These are phyloP conservation scores for Pterocarpus santalinus DNA, from an alignment of 306 rosid genomes.

Conservation along the genomic window DNA sequence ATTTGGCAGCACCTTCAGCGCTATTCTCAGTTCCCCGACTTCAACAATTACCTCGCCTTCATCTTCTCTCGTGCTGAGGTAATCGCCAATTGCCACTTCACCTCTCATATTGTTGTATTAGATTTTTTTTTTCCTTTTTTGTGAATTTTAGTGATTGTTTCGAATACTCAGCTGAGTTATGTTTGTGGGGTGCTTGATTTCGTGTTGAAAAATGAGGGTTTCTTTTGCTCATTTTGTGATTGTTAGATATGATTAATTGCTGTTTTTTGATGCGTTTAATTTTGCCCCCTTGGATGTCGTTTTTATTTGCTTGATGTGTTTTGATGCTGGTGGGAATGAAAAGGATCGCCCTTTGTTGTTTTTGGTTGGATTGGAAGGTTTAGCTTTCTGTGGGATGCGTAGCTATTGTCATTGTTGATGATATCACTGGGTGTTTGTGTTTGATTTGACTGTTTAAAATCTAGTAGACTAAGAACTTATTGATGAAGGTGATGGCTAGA, in stretches of 20 bases:
- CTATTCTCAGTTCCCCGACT: slow-evolving; percentile 92
- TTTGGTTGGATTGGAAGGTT: slow-evolving; percentile 15
- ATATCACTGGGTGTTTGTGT: background rate
- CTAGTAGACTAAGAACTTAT: background rate
- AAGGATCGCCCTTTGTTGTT: background rate
- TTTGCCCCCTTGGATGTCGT: background rate
- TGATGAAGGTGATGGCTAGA: slow-evolving; percentile 13
- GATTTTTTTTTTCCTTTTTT: background rate
- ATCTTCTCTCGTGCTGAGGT: slow-evolving; percentile 95
- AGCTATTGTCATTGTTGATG: background rate
- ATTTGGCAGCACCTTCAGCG: slow-evolving; percentile 96
- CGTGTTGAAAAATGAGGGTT: background rate
- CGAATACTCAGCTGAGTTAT: background rate
- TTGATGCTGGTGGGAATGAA: background rate
- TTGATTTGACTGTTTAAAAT: slow-evolving; percentile 40
- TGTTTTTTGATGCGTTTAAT: background rate
- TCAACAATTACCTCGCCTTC: slow-evolving; percentile 93
- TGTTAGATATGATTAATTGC: background rate
- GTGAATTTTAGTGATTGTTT: slow-evolving; percentile 18
- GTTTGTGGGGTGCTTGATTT: background rate
- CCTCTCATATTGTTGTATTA: background rate
- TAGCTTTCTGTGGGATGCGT: background rate
- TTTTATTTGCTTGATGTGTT: background rate
- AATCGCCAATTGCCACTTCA: background rate
- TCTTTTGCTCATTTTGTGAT: background rate